Evolutionary conservation across 139 green algal species (phyloP).

Genomic region (Micromonas pusilla): DNA sequence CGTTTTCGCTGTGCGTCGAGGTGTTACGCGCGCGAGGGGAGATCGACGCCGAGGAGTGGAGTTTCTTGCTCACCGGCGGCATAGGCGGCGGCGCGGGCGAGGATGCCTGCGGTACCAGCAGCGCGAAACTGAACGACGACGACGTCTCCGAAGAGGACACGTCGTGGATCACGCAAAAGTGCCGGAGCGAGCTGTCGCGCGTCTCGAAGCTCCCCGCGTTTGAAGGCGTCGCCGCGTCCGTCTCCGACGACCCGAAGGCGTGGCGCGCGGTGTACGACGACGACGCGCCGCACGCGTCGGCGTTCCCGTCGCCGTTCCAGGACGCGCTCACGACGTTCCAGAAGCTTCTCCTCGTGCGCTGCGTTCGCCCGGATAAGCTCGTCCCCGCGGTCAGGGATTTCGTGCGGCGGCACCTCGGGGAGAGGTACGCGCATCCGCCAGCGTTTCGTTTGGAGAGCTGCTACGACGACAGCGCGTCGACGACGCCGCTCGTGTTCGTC

Average conservation of each 20-base stretch:
- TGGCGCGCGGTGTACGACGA: conserved; percentile 54
- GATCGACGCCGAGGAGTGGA: conserved; percentile 52
- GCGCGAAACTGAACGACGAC: conserved; percentile 48
- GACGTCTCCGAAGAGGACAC: conserved; percentile 52
- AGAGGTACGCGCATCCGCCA: conserved; percentile 54
- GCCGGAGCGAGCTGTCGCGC: conserved; percentile 36
- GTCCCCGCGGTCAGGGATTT: conserved; percentile 44
- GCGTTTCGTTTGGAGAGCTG: conserved; percentile 47
- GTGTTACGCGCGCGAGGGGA: conserved; percentile 44
- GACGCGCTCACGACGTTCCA: conserved; percentile 46
- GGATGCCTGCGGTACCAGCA: background rate
- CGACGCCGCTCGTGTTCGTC: conserved; percentile 62
- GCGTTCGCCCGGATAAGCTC: conserved; percentile 61
- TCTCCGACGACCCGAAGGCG: background rate
- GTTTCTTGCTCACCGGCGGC: conserved; percentile 68
- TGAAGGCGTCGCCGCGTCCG: background rate
- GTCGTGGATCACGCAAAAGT: conserved; percentile 59
- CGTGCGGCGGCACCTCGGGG: conserved; percentile 47
- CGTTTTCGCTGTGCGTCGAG: conserved; percentile 52
- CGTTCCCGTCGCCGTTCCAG: conserved; percentile 44
- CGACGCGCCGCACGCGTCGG: conserved; percentile 34
- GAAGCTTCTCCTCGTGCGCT: conserved; percentile 49
- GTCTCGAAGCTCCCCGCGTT: conserved; percentile 50
- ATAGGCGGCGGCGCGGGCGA: conserved; percentile 44
- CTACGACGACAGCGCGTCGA: conserved; percentile 53